Percentiles rank a stretch among this genome's conserved stretches.
These are phyloP conservation scores for Ogataea kodamae DNA, from an alignment of 805 yeast genomes.

Conservation along the genomic window DNA sequence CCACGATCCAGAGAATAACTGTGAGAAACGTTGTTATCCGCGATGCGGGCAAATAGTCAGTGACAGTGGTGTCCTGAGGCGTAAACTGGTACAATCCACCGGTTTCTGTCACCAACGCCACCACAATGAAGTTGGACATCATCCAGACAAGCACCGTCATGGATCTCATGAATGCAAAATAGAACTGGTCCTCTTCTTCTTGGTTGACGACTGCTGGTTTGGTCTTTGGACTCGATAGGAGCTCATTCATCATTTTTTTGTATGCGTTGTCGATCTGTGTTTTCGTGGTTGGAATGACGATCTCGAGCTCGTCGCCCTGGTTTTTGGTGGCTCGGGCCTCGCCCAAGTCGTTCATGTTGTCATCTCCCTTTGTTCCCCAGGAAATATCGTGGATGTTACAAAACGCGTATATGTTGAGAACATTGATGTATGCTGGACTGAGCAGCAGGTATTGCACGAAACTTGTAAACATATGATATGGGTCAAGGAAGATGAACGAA, in stretches of 20 bases:
- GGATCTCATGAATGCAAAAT: constrained; percentile 88
- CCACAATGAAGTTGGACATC: constrained; percentile 74
- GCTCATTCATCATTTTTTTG: constrained; percentile 55
- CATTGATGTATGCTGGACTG: constrained; percentile 88
- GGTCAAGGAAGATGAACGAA: constrained; percentile 80
- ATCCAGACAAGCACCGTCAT: constrained; percentile 88
- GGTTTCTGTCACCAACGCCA: constrained; percentile 78
- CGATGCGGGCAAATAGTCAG: constrained; percentile 30
- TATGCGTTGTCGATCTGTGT: constrained; percentile 76
- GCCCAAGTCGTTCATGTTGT: constrained; percentile 71
- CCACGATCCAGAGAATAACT: constrained; percentile 89
- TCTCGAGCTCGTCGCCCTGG: constrained; percentile 62
- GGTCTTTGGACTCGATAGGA: constrained; percentile 41
- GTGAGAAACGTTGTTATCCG: constrained; percentile 70
- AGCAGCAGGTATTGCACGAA: constrained; percentile 78
- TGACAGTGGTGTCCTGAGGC: constrained; percentile 29
- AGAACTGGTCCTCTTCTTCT: constrained; percentile 62
- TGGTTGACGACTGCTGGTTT: constrained; percentile 21
- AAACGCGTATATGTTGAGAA: constrained; percentile 89
- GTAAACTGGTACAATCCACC: constrained; percentile 66
- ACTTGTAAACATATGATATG: constrained; percentile 89
- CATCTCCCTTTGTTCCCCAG: constrained; percentile 95
- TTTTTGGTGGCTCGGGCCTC: constrained; percentile 58
- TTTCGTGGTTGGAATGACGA: constrained; percentile 71
- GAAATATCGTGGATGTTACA: constrained; percentile 95